Evolutionary conservation across 202 grass and related monocot genomes (phyloP), one percentile per base, ranked within the genome.

Genomic region (Setaria viridis): DNA sequence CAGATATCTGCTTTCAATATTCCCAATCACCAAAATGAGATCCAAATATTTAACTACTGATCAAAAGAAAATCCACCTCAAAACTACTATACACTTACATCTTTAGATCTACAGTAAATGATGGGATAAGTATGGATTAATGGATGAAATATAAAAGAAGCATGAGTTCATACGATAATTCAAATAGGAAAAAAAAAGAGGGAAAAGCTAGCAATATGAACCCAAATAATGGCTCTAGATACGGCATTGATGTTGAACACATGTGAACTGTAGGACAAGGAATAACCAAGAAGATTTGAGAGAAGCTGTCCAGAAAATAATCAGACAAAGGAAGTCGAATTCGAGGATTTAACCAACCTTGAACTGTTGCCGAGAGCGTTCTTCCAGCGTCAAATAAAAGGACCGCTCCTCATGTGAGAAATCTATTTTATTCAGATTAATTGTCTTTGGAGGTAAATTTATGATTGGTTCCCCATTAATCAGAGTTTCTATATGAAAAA

Each of bases 381-480:
- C 90, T 82, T 99, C 97, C 42, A 99, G 84, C 34, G 64, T 99
- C 73, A 97, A 70, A 94, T 99, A 99, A 68, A 97, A 99, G 5
- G 90, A 92, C 16, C 94, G 86, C 72, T 99, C 97, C 82, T 99
- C 97, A 65, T 77, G 79, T 62, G 92, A 85, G 75, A 99, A 99
- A 78, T 99, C 90, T 62, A 99, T 87, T 79, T 88, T 96, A 81
- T 88, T 86, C 85, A 99, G 65, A 86, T 87, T 85, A 86, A 99
- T 97, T 87, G 68, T 85, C 85, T 99, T 99, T 39, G 86, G 85
- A 57, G 97, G 97, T 85, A 99, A 70, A 3, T 94, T 97, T 84
- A 99, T 95, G 69, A 99, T 99, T 43, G 97, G 97, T 84, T 89
- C 80, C 78, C 97, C 94, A 89, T 97, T 83, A 74, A 99, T 96